A percentile compares a stretch with the other conserved stretches of the same genome.
Evolutionary conservation across 306 rosid genomes (phyloP).

Genomic region (Malus orientalis): DNA sequence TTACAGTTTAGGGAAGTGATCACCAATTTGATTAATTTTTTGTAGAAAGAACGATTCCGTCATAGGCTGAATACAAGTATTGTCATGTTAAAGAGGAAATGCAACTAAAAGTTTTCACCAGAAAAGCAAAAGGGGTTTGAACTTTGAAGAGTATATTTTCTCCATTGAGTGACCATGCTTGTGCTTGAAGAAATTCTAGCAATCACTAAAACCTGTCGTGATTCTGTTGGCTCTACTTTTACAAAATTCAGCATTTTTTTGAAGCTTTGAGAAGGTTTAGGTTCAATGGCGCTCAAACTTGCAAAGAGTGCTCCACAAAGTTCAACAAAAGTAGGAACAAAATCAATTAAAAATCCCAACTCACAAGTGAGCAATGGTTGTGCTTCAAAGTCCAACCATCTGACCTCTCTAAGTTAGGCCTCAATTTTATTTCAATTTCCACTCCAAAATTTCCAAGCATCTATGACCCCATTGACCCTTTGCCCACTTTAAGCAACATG

Average conservation of each 20-base stretch:
- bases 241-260: neutral
- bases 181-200: conserved; percentile 1
- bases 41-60: too few relatives aligned
- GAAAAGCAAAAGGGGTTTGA: neutral
- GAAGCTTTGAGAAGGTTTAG: neutral
- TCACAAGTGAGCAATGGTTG: neutral
- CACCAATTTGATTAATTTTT: neutral
- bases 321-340: neutral
- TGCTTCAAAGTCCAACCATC: neutral
- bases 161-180: conserved; percentile 6
- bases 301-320: neutral
- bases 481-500: neutral
- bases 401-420: neutral
- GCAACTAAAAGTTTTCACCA: neutral
- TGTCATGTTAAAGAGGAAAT: neutral
- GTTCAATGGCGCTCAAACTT: neutral
- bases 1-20: too few relatives aligned
- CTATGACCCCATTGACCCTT: conserved; percentile 2
- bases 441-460: neutral
- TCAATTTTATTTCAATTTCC: neutral
- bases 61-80: neutral
- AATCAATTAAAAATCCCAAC: neutral
- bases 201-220: conserved; percentile 6
- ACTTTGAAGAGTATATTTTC: neutral
- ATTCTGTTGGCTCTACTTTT: conserved; percentile 13